These are phyloP conservation scores for Phytophthora crassamura DNA, from an alignment of 352 stramenopile genomes.

Conservation along the genomic window DNA sequence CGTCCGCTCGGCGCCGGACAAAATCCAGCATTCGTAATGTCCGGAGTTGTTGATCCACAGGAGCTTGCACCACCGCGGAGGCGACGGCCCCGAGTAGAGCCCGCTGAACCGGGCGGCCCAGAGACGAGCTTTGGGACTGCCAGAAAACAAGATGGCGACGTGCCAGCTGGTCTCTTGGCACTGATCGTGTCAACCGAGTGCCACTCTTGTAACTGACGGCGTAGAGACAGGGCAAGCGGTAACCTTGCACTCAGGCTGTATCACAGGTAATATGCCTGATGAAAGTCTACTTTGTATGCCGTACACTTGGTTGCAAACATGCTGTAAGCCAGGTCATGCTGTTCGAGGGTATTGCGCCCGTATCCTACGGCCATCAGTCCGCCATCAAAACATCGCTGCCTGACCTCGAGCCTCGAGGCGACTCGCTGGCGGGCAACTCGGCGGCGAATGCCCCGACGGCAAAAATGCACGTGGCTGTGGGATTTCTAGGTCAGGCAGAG, in stretches of 20 bases:
- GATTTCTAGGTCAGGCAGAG: not conserved
- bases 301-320: not conserved
- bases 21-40: conserved; percentile 46
- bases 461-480: conserved; percentile 16
- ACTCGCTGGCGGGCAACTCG: not conserved
- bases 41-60: conserved; percentile 22
- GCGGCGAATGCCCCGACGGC: not conserved
- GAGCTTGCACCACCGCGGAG: conserved; percentile 4
- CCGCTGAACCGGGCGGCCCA: conserved; percentile 21
- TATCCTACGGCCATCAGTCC: conserved; percentile 36
- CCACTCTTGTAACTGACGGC: conserved; percentile 22
- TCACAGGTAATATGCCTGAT: conserved; percentile 10
- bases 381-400: conserved; percentile 29
- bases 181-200: conserved; percentile 32
- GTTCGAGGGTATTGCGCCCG: conserved; percentile 9
- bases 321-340: not conserved
- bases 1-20: conserved; percentile 20
- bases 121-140: conserved; percentile 20
- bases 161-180: conserved; percentile 32
- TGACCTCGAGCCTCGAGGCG: conserved; percentile 11
- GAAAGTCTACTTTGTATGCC: not conserved
- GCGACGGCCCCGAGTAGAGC: conserved; percentile 22
- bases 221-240: conserved; percentile 21
- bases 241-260: conserved; percentile 10
- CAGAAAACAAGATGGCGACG: conserved; percentile 30